Evolutionary conservation across 2,329 filamentous ascomycete genomes (phyloP).

Genomic region (Nothophoma quercina): DNA sequence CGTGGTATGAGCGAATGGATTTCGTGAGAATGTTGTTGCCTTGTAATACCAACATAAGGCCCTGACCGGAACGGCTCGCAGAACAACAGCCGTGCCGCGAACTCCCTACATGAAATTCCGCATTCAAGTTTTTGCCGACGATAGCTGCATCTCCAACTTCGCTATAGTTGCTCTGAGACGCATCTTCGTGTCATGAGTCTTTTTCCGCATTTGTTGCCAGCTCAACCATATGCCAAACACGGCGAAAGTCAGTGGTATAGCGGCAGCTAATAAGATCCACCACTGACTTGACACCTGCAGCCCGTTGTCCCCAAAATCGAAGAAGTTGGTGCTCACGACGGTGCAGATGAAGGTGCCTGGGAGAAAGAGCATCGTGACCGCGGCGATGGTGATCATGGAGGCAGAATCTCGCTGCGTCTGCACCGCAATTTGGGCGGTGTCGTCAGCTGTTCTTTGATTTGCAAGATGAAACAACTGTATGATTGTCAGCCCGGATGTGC

Average conservation of each 20-base stretch:
- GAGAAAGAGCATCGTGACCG: conserved; percentile 35
- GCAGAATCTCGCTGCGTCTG: conserved; percentile 34
- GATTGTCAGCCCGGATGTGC: not conserved
- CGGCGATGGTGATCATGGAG: conserved; percentile 39
- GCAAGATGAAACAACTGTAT: conserved; percentile 25
- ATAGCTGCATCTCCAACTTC: not conserved
- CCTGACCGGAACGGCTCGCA: not conserved
- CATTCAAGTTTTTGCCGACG: not conserved
- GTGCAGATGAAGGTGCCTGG: conserved; percentile 32
- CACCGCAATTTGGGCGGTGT: conserved; percentile 28
- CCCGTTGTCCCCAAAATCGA: not conserved
- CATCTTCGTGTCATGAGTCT: too few species aligned
- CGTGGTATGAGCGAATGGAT: too few species aligned
- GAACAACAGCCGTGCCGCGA: not conserved
- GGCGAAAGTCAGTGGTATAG: not conserved
- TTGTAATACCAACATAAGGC: not conserved
- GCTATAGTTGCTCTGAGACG: not conserved
- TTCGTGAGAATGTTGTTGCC: not conserved
- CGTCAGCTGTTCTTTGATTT: conserved; percentile 29
- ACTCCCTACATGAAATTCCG: too few species aligned
- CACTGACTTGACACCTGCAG: conserved; percentile 1
- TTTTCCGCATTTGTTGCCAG: not conserved
- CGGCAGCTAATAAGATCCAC: not conserved
- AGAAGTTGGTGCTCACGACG: conserved; percentile 5
- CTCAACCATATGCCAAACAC: not conserved